Evolutionary conservation across 2,329 filamentous ascomycete genomes (phyloP), one percentile per base, ranked within the genome.

Genomic region (Chrysoporthe cubensis): DNA sequence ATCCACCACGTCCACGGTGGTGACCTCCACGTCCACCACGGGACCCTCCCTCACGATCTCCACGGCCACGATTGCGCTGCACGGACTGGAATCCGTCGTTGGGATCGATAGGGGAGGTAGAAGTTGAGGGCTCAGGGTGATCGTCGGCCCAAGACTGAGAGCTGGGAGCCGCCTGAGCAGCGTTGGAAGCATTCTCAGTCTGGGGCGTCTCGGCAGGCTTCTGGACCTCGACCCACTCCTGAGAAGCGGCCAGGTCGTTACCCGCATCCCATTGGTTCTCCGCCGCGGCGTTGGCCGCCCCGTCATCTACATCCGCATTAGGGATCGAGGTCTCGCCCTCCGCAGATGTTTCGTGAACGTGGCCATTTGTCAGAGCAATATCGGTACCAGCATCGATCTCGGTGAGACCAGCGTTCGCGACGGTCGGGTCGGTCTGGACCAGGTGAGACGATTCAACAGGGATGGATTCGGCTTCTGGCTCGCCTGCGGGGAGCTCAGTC

Each of bases 121-220:
- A 71, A 60, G 80, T 79, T 44, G 77, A 66, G 77, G 71, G 78
- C 69, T 89, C 87, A 21, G 90, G 87, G 73, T 91, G 87, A 69
- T 96, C 92, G 74, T 97, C 93, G 37, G 92, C 92, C 92, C 92
- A 96, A 74, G 90, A 93, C 75, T 91, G 88, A 42, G 84, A 83
- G 74, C 85, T 84, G 65, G 80, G 76, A 9, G 82, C 81, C 7
- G 87, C 88, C 59, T 88, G 86, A n/a, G 87, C 88, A 37, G 88
- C 87, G 59, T 84, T 80, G 54, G 88, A 77, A 48, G 87, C 88
- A 48, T 85, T 88, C 70, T 96, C 92, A 5, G 91, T 90, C 83
- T 96, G 93, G 63, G 87, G 81, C 59, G 90, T 86, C 75, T 94
- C 88, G 66, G 90, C 88, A 63, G 92, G 88, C 57, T 92, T 83